phyloP scores from a whole-genome alignment of 2,329 filamentous ascomycete genomes.

The Colletotrichum orbiculare region DNA sequence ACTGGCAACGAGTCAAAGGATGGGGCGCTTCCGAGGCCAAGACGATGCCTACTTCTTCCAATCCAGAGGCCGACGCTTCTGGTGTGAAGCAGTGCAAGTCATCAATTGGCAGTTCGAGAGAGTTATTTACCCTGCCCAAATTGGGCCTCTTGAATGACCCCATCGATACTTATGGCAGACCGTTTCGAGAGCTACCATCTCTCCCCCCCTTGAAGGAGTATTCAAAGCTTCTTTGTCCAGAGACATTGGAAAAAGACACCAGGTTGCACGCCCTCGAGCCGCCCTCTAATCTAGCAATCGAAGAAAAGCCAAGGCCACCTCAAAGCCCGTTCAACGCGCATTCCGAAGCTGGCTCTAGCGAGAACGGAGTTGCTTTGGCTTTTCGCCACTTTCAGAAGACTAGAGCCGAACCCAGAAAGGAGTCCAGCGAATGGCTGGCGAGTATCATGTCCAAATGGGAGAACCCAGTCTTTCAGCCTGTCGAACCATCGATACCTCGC shows the following conservation, averaged over 20 bases:
- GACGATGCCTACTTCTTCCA: background rate
- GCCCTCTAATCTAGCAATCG: too few species aligned
- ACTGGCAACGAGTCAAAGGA: conserved; percentile 51
- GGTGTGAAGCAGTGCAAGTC: too few species aligned
- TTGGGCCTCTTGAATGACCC: conserved; percentile 51
- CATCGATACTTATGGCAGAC: conserved; percentile 56
- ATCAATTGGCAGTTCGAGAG: conserved; percentile 7
- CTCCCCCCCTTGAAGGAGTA: background rate
- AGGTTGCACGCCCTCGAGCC: too few species aligned
- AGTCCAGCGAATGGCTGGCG: conserved; percentile 65
- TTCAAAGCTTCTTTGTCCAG: too few species aligned
- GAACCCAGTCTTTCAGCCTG: conserved; percentile 77
- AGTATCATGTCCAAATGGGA: conserved; percentile 74
- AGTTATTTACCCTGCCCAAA: conserved; percentile 17
- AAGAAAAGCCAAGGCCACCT: too few species aligned
- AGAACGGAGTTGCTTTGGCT: conserved; percentile 1
- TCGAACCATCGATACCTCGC: conserved; percentile 58
- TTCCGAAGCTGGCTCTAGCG: background rate
- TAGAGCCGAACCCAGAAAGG: conserved; percentile 34
- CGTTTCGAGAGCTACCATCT: conserved; percentile 52
- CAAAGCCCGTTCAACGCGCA: too few species aligned
- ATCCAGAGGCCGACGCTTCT: background rate
- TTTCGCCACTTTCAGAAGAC: conserved; percentile 19
- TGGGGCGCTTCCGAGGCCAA: conserved; percentile 36
- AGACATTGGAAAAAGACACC: too few species aligned